Conservation (phyloP, 106 monocot species). For the Allium fistulosum region DNA sequence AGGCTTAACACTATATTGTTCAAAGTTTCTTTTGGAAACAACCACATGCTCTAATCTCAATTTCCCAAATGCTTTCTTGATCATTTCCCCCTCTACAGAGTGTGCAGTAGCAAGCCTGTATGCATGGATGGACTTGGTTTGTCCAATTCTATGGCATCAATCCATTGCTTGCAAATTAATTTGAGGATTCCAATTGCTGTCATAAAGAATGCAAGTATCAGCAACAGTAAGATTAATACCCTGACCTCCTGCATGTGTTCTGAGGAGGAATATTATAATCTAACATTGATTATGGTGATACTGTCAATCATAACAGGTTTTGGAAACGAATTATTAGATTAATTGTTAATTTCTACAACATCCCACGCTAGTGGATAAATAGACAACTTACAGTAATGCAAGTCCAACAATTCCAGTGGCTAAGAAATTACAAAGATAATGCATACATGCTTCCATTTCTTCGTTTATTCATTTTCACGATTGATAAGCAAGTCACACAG, state of each 20-base stretch:
- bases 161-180: constrained; percentile 99
- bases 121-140: constrained; percentile 80
- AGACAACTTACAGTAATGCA: too few species aligned
- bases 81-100: constrained; percentile 97
- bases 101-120: constrained; percentile 82
- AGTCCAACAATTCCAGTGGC: too few species aligned
- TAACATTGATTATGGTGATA: constrained; percentile 1
- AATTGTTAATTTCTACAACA: too few species aligned
- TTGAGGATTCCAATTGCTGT: constrained; percentile 99
- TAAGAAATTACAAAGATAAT: too few species aligned
- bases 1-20: constrained; percentile 58
- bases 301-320: too few species aligned
- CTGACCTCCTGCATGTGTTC: constrained; percentile 89
- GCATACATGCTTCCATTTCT: too few species aligned
- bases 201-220: constrained; percentile 97
- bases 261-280: constrained; percentile 68
- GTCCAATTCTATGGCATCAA: constrained; percentile 96
- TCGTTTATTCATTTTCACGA: too few species aligned
- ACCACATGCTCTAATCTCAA: too few species aligned
- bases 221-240: constrained; percentile 96
- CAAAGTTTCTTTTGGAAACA: constrained; percentile 87
- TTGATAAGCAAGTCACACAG: too few species aligned
- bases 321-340: too few species aligned
- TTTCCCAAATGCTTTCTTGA: too few species aligned
- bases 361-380: too few species aligned